phyloP scores from a whole-genome alignment of 2,329 filamentous ascomycete species.

The Arachnomyces sp. region DNA sequence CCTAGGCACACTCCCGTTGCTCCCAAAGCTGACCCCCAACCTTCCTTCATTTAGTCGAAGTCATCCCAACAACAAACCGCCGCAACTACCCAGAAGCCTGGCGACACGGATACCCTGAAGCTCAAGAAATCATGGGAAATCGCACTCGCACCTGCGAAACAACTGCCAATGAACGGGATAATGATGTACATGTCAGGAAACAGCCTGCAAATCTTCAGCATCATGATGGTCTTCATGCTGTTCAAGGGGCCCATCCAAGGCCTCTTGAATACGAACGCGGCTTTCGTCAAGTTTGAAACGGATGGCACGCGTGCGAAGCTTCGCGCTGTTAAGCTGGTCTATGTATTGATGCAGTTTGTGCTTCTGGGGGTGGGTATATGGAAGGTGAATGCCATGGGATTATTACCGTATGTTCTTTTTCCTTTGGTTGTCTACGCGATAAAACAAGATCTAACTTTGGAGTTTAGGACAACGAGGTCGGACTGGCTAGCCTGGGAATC shows the following conservation, averaged over 20 bases:
- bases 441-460: background rate
- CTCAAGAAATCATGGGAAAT: slow-evolving; percentile 99
- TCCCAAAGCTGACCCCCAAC: too few species aligned
- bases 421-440: background rate
- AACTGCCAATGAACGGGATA: slow-evolving; percentile 93
- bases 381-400: slow-evolving; percentile 95
- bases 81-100: slow-evolving; percentile 31
- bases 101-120: slow-evolving; percentile 91
- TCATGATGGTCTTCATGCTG: slow-evolving; percentile 99
- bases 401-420: slow-evolving; percentile 64
- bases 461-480: slow-evolving; percentile 72
- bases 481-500: slow-evolving; percentile 97
- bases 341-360: slow-evolving; percentile 76
- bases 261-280: slow-evolving; percentile 69
- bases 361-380: slow-evolving; percentile 80
- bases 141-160: slow-evolving; percentile 84
- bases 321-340: slow-evolving; percentile 76
- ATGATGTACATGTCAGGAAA: slow-evolving; percentile 99
- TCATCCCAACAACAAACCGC: slow-evolving; percentile 10
- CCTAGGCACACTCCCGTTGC: slow-evolving; percentile 4
- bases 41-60: slow-evolving; percentile 1
- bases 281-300: slow-evolving; percentile 87
- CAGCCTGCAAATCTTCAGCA: slow-evolving; percentile 95
- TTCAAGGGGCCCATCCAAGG: slow-evolving; percentile 94
- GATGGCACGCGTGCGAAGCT: slow-evolving; percentile 65